Evolutionary conservation across 2,329 filamentous ascomycete genomes (phyloP).

Genomic region (Neonectria hederae): DNA sequence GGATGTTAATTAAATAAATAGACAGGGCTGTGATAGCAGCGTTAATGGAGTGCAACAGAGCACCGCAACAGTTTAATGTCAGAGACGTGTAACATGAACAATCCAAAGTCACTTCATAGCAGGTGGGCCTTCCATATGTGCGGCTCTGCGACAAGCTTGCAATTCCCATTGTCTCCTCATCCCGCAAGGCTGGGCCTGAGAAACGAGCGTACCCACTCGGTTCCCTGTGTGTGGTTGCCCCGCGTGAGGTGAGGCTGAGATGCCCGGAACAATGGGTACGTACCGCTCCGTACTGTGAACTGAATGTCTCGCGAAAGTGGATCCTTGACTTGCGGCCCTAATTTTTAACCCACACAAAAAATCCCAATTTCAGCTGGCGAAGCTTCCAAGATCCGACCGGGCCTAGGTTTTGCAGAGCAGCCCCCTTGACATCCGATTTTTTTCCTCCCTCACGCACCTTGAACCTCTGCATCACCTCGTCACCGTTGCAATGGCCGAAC

Average conservation of each 20-base stretch:
- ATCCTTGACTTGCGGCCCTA: constrained; percentile 53
- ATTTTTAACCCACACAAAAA: constrained; percentile 64
- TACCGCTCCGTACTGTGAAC: constrained; percentile 12
- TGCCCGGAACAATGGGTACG: constrained; percentile 29
- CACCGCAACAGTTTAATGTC: no score
- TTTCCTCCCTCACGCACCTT: constrained; percentile 50
- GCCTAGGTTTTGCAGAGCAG: constrained; percentile 45
- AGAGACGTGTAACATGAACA: not conserved
- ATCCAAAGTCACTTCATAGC: no score
- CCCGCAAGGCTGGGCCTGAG: constrained; percentile 5
- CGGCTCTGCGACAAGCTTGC: not conserved
- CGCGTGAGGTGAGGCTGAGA: constrained; percentile 23
- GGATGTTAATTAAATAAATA: not conserved
- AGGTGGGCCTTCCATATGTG: not conserved
- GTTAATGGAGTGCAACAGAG: not conserved
- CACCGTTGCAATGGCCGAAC: constrained; percentile 80
- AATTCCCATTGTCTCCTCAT: not conserved
- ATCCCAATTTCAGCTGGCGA: constrained; percentile 51
- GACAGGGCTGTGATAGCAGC: not conserved
- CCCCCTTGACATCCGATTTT: constrained; percentile 42
- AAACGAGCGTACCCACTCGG: not conserved
- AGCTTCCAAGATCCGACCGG: constrained; percentile 42
- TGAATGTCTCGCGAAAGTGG: constrained; percentile 28
- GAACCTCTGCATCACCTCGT: constrained; percentile 53
- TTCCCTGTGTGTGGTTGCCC: constrained; percentile 11